These are phyloP conservation scores for Cryphonectria japonica DNA, from an alignment of 2,329 filamentous ascomycete species.

Conservation along the genomic window DNA sequence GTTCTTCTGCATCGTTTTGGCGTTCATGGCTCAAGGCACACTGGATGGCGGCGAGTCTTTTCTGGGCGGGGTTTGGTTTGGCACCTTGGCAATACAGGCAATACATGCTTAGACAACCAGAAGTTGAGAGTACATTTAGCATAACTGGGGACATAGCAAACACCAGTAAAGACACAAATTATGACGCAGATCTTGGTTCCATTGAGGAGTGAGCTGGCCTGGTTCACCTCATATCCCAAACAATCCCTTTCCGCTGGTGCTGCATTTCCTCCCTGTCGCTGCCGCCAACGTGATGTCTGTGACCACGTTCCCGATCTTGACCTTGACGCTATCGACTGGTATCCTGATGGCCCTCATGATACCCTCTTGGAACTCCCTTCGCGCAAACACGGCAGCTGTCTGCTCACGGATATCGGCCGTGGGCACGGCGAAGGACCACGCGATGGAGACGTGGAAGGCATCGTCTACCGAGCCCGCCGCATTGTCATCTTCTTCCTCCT, in stretches of 20 bases:
- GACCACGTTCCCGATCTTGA: constrained; percentile 75
- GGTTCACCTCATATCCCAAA: constrained; percentile 22
- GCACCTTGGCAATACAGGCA: neutral
- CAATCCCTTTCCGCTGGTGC: constrained; percentile 8
- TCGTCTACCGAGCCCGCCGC: constrained; percentile 36
- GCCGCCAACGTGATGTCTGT: constrained; percentile 49
- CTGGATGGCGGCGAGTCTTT: neutral
- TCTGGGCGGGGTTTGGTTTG: neutral
- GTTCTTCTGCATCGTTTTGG: constrained; percentile 14
- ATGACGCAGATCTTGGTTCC: neutral
- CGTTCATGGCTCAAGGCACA: constrained; percentile 10
- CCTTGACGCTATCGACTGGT: constrained; percentile 66
- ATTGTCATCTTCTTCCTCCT: neutral
- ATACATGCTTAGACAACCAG: neutral
- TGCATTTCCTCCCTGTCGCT: constrained; percentile 8
- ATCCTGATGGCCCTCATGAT: constrained; percentile 50
- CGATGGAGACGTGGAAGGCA: constrained; percentile 87
- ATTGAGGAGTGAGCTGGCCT: neutral
- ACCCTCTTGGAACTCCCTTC: constrained; percentile 31
- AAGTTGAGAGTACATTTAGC: neutral
- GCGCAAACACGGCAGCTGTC: constrained; percentile 40
- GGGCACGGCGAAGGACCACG: constrained; percentile 72
- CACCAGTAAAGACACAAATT: neutral
- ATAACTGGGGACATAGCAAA: neutral
- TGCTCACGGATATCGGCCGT: constrained; percentile 45